Conservation (phyloP, 352 stramenopile species). For the Globisporangium takayamanum region DNA sequence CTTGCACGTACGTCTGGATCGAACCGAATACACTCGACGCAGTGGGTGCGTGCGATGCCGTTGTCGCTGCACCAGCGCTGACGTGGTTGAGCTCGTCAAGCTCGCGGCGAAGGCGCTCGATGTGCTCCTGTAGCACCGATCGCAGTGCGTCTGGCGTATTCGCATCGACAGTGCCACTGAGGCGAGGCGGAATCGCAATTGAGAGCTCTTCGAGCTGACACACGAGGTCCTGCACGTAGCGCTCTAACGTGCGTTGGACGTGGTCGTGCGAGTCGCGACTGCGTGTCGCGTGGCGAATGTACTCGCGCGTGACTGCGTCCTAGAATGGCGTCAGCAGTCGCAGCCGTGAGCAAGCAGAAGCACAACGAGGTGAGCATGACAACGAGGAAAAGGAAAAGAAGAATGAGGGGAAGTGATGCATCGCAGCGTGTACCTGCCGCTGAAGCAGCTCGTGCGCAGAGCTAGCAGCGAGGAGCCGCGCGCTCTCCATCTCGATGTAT, state of each 20-base stretch:
- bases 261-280: neutral
- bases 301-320: neutral
- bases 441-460: neutral
- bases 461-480: no score
- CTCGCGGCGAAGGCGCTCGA: neutral
- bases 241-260: neutral
- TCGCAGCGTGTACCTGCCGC: neutral
- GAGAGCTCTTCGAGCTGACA: slow-evolving; percentile 1
- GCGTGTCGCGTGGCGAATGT: neutral
- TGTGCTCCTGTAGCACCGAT: neutral
- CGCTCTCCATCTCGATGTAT: neutral
- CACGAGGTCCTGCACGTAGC: neutral
- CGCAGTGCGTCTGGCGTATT: neutral
- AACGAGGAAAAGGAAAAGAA: no score
- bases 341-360: neutral
- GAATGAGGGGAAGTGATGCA: no score
- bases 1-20: neutral
- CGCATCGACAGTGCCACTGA: neutral
- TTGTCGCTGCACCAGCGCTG: neutral
- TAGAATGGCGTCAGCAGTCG: neutral
- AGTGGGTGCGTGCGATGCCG: neutral
- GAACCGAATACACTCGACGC: neutral
- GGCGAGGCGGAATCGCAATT: neutral
- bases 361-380: neutral
- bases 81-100: neutral